phyloP scores from a whole-genome alignment of 2,329 filamentous ascomycete species.

The Penicillium polonicum region DNA sequence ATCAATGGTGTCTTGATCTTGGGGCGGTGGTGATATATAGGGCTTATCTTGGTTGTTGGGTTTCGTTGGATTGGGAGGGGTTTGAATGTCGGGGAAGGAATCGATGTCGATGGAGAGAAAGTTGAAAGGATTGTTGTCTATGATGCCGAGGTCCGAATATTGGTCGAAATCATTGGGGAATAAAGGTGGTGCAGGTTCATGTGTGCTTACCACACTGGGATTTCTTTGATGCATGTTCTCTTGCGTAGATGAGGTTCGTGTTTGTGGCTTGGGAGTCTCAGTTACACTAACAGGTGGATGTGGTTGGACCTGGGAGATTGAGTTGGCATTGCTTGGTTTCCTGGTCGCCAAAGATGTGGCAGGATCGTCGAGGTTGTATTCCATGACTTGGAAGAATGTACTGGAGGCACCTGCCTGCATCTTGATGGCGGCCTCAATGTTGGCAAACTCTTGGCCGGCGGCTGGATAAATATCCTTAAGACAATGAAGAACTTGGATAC shows the following conservation, averaged over 20 bases:
- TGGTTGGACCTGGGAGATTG: constrained; percentile 12
- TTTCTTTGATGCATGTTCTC: neutral
- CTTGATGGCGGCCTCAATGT: constrained; percentile 37
- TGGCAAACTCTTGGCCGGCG: constrained; percentile 66
- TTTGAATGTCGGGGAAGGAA: constrained; percentile 19
- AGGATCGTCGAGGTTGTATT: constrained; percentile 24
- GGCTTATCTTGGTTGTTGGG: neutral
- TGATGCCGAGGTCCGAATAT: constrained; percentile 12
- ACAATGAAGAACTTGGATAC: constrained; percentile 80
- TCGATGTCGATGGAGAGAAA: constrained; percentile 30
- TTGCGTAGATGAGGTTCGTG: neutral
- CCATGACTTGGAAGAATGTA: constrained; percentile 35
- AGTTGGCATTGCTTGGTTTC: constrained; percentile 18
- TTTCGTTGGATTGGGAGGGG: constrained; percentile 4
- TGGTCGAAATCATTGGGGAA: constrained; percentile 29
- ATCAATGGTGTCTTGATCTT: constrained; percentile 28
- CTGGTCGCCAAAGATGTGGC: constrained; percentile 12
- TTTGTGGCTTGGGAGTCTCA: neutral
- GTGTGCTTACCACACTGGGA: constrained; percentile 7
- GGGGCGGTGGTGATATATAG: constrained; percentile 7
- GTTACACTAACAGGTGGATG: neutral
- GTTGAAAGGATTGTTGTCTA: constrained; percentile 20
- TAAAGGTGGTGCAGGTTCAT: constrained; percentile 1
- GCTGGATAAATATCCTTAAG: constrained; percentile 82
- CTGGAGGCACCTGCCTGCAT: constrained; percentile 30